Evolutionary conservation across 2,329 filamentous ascomycete genomes (phyloP).

Genomic region (Fusarium continuum): DNA sequence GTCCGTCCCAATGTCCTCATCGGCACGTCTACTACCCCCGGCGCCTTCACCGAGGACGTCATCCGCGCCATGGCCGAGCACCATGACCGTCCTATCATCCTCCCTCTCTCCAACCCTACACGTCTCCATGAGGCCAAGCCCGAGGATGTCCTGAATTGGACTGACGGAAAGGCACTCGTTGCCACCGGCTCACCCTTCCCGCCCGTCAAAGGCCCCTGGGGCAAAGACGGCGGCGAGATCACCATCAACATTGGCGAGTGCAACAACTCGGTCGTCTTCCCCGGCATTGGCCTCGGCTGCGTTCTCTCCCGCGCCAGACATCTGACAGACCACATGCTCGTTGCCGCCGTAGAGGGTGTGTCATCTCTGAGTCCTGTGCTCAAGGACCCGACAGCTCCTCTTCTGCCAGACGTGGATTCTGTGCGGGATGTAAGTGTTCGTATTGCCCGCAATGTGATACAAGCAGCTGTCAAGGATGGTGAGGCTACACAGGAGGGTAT

Average conservation of each 20-base stretch:
- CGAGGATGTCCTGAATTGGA: conserved; percentile 80
- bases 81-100: conserved; percentile 76
- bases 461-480: conserved; percentile 73
- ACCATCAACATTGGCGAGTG: conserved; percentile 74
- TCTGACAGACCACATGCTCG: conserved; percentile 81
- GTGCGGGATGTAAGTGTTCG: conserved; percentile 80
- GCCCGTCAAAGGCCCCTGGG: conserved; percentile 71
- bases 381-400: conserved; percentile 66
- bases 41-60: conserved; percentile 78
- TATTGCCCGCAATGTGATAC: conserved; percentile 80
- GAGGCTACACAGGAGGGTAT: conserved; percentile 73
- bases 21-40: conserved; percentile 82
- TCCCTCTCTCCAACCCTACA: conserved; percentile 88
- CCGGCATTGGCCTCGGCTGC: conserved; percentile 83
- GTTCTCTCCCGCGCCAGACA: conserved; percentile 74
- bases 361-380: conserved; percentile 77
- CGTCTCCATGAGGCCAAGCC: conserved; percentile 84
- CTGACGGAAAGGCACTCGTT: conserved; percentile 77
- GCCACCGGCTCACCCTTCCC: conserved; percentile 86
- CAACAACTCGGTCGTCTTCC: conserved; percentile 88
- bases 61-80: conserved; percentile 80
- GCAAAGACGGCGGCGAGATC: conserved; percentile 54
- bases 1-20: conserved; percentile 84
- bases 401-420: conserved; percentile 79
- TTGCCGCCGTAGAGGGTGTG: conserved; percentile 79